These are phyloP conservation scores for Acer negundo DNA, from an alignment of 345 rosid genomes.

Conservation along the genomic window DNA sequence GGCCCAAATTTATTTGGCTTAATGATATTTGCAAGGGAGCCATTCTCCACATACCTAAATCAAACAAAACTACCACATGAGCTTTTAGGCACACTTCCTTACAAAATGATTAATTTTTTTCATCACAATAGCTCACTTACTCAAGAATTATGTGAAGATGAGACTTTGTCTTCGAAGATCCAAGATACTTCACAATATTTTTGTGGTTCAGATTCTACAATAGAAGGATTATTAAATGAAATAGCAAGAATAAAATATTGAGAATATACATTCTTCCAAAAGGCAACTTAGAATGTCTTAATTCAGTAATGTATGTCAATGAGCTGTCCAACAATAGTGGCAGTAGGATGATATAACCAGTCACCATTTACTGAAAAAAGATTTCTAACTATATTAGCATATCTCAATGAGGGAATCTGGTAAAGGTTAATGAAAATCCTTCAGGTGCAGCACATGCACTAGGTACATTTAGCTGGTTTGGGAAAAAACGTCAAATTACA, in stretches of 20 bases:
- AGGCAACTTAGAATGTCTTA: neutral
- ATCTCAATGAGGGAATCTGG: neutral
- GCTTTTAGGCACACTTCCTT: conserved; percentile 15
- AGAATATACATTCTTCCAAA: conserved; percentile 10
- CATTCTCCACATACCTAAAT: conserved; percentile 94
- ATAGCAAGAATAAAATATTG: conserved; percentile 13
- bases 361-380: neutral
- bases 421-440: neutral
- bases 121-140: conserved; percentile 49
- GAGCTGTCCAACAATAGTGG: neutral
- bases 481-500: neutral
- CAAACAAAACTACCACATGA: conserved; percentile 22
- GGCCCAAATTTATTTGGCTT: conserved; percentile 99
- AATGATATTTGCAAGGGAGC: conserved; percentile 96
- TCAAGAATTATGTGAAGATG: conserved; percentile 98
- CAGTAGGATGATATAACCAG: neutral
- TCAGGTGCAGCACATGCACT: neutral
- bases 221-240: conserved; percentile 16
- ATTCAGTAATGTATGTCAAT: neutral
- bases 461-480: neutral
- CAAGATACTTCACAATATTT: conserved; percentile 97
- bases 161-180: conserved; percentile 85
- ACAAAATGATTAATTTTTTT: neutral
- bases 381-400: conserved; percentile 3
- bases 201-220: conserved; percentile 95